Conservation (phyloP, 495 filamentous ascomycete genomes). For the Aspergillus egyptiacus region DNA sequence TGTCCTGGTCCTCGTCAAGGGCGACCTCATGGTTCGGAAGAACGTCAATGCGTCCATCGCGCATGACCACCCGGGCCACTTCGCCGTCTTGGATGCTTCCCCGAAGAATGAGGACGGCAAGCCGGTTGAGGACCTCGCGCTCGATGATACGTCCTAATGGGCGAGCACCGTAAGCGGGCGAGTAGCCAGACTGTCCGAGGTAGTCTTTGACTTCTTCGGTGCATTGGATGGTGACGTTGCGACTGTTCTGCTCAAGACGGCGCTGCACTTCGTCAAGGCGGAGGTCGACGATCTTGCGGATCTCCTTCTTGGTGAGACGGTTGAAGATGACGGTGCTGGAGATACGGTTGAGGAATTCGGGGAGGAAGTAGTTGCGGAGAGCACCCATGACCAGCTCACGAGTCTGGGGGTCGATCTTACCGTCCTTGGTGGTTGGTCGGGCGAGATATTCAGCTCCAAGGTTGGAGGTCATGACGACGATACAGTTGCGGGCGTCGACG, state of each 20-base stretch:
- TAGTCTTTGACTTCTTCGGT: constrained; percentile 82
- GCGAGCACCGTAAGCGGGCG: constrained; percentile 86
- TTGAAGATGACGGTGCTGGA: constrained; percentile 96
- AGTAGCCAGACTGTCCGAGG: constrained; percentile 82
- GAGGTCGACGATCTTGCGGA: constrained; percentile 92
- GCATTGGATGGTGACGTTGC: constrained; percentile 73
- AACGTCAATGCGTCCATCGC: constrained; percentile 69
- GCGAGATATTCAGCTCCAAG: constrained; percentile 90
- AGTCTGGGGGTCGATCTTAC: constrained; percentile 81
- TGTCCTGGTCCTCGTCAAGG: constrained; percentile 63
- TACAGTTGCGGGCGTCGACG: constrained; percentile 94
- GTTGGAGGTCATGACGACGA: constrained; percentile 99
- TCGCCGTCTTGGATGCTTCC: constrained; percentile 84
- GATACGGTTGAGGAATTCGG: constrained; percentile 98
- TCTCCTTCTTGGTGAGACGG: constrained; percentile 79
- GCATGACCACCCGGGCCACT: constrained; percentile 67
- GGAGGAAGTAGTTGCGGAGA: constrained; percentile 90
- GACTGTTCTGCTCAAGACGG: constrained; percentile 69
- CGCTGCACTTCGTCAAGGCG: constrained; percentile 86
- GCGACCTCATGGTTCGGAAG: constrained; percentile 73
- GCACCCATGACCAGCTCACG: constrained; percentile 82
- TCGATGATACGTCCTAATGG: constrained; percentile 86
- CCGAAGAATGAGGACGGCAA: constrained; percentile 84
- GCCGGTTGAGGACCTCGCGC: constrained; percentile 87
- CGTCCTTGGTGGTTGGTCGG: constrained; percentile 67